A percentile compares a stretch with the other conserved stretches of the same genome.
phyloP scores from a whole-genome alignment of 306 rosid species.

The Lablab purpureus region DNA sequence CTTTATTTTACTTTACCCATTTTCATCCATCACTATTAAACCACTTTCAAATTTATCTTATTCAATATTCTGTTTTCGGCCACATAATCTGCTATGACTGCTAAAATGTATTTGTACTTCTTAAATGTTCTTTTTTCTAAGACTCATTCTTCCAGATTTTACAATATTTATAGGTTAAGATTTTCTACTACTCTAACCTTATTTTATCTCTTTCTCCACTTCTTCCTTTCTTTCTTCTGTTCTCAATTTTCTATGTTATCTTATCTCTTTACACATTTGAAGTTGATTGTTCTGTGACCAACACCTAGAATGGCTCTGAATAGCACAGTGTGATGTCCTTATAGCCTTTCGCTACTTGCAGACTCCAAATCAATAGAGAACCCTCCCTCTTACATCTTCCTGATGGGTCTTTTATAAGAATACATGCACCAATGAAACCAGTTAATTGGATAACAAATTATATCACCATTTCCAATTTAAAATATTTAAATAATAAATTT shows the following conservation, averaged over 20 bases:
- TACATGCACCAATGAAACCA: too few species aligned
- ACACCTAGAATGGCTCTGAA: conserved; percentile 30
- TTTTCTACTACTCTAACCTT: conserved; percentile 15
- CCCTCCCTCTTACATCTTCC: conserved; percentile 22
- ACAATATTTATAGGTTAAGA: too few species aligned
- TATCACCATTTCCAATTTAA: too few species aligned
- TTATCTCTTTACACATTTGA: neutral
- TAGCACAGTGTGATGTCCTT: neutral
- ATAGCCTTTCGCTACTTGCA: conserved; percentile 41
- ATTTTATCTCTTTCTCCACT: conserved; percentile 19
- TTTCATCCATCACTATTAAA: neutral
- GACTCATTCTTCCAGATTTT: too few species aligned
- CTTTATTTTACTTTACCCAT: neutral
- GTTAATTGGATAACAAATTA: too few species aligned
- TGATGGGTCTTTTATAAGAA: too few species aligned
- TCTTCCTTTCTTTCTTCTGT: neutral
- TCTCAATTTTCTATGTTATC: conserved; percentile 34
- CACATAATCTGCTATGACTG: too few species aligned
- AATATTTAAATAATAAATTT: too few species aligned
- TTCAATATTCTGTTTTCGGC: too few species aligned
- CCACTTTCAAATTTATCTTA: neutral
- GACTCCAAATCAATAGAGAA: conserved; percentile 46
- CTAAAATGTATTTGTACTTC: too few species aligned
- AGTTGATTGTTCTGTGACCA: conserved; percentile 16
- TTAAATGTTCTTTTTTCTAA: too few species aligned